These are phyloP conservation scores for Prosopis cineraria DNA, from an alignment of 306 rosid genomes.

Conservation along the genomic window DNA sequence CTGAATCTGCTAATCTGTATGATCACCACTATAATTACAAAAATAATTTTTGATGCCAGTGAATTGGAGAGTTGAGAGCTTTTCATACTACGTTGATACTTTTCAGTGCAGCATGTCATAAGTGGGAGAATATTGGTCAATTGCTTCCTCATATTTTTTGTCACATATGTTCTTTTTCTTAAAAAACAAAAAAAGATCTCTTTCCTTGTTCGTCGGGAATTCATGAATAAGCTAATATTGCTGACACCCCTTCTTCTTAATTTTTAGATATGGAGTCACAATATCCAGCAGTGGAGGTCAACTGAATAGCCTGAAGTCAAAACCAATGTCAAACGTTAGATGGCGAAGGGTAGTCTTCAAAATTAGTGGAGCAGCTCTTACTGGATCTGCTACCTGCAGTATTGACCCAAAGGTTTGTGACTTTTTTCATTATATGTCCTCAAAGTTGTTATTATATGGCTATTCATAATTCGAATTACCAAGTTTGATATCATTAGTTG, in stretches of 20 bases:
- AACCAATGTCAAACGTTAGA: conserved; percentile 61
- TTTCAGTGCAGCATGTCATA: not conserved
- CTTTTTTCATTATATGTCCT: not conserved
- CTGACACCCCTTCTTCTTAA: conserved; percentile 11
- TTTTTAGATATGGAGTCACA: conserved; percentile 58
- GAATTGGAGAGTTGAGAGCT: not conserved
- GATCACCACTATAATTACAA: not conserved
- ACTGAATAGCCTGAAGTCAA: conserved; percentile 62
- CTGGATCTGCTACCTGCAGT: conserved; percentile 79
- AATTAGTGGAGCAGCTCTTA: conserved; percentile 91
- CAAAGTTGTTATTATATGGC: conserved; percentile 5
- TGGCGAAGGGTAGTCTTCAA: conserved; percentile 96
- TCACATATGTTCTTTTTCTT: not conserved
- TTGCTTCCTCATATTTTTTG: not conserved
- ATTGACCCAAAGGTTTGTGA: conserved; percentile 80
- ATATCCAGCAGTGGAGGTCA: conserved; percentile 60
- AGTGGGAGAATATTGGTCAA: not conserved
- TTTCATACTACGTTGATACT: not conserved
- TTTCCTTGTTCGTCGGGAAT: not conserved
- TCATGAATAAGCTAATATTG: conserved; percentile 16
- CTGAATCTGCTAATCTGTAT: not conserved
- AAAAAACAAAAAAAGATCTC: too few species aligned
- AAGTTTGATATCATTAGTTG: conserved; percentile 17
- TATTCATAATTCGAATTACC: not conserved
- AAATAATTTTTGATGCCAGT: not conserved